A percentile compares a stretch with the other conserved stretches of the same genome.
These are phyloP conservation scores for Parietaria judaica DNA, from an alignment of 306 rosid genomes.

Conservation along the genomic window DNA sequence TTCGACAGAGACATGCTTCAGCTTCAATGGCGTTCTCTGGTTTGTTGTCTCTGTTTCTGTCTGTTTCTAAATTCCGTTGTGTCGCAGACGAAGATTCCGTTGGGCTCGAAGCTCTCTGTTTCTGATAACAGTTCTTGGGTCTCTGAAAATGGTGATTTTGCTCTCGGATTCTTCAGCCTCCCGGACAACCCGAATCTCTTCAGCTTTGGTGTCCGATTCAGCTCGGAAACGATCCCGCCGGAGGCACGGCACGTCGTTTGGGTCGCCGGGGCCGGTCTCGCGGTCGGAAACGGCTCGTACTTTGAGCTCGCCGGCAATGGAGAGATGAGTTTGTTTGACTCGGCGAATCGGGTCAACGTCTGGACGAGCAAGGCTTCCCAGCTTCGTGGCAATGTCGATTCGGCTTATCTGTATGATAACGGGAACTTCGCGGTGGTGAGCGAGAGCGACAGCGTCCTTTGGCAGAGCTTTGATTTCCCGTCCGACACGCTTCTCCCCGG, in stretches of 20 bases:
- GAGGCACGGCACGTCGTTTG: slow-evolving; percentile 49
- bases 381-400: slow-evolving; percentile 31
- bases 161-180: slow-evolving; percentile 52
- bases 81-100: slow-evolving; percentile 36
- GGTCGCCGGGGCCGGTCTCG: slow-evolving; percentile 51
- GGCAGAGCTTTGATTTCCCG: slow-evolving; percentile 75
- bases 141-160: slow-evolving; percentile 67
- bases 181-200: slow-evolving; percentile 44
- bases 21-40: slow-evolving; percentile 26
- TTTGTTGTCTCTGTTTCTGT: slow-evolving; percentile 25
- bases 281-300: slow-evolving; percentile 52
- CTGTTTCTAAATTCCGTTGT: slow-evolving; percentile 35
- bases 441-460: slow-evolving; percentile 28
- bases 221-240: slow-evolving; percentile 43
- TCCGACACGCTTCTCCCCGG: slow-evolving; percentile 76
- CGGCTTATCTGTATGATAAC: slow-evolving; percentile 49
- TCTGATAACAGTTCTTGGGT: slow-evolving; percentile 44
- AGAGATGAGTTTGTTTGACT: slow-evolving; percentile 53
- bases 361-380: slow-evolving; percentile 50
- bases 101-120: slow-evolving; percentile 58
- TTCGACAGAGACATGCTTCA: slow-evolving; percentile 23
- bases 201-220: slow-evolving; percentile 59
- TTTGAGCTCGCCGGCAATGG: slow-evolving; percentile 48
- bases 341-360: slow-evolving; percentile 19
- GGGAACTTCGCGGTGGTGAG: slow-evolving; percentile 71